These are phyloP conservation scores for Candida verbasci DNA, from an alignment of 805 yeast species.

Conservation along the genomic window DNA sequence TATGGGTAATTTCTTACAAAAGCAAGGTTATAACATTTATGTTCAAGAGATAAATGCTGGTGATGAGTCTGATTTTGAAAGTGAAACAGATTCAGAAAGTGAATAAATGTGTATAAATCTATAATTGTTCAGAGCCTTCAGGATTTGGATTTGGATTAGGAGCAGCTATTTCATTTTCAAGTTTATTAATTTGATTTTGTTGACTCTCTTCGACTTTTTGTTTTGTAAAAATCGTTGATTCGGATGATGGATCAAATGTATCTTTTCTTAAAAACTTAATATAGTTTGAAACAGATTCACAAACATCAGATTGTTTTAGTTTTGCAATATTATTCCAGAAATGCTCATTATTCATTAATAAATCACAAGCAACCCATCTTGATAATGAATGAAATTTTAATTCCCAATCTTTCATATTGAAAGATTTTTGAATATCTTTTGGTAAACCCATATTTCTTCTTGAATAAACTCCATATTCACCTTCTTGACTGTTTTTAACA, in stretches of 20 bases:
- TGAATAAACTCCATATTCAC: conserved; percentile 11
- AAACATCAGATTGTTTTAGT: conserved; percentile 14
- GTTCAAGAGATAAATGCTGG: conserved; percentile 47
- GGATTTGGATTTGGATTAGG: not conserved
- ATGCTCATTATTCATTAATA: conserved; percentile 15
- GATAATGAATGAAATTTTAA: conserved; percentile 28
- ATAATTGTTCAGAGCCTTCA: not conserved
- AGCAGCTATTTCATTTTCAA: not conserved
- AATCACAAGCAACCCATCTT: conserved; percentile 27
- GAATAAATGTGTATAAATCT: not conserved
- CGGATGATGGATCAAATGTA: conserved; percentile 10
- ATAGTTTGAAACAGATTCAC: conserved; percentile 17
- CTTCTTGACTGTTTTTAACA: conserved; percentile 14
- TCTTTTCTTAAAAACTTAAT: conserved; percentile 21
- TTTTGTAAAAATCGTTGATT: not conserved
- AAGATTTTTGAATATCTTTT: conserved; percentile 13
- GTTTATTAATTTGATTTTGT: no score
- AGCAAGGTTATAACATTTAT: conserved; percentile 56
- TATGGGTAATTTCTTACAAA: conserved; percentile 43
- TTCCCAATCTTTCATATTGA: conserved; percentile 29
- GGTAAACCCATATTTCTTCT: conserved; percentile 21
- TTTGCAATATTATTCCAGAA: conserved; percentile 19
- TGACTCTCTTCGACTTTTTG: no score
- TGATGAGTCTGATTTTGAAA: conserved; percentile 15
- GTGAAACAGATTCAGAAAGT: conserved; percentile 11